Base-by-base conservation (phyloP, 306 rosid species). In the Fagus crenata region DNA sequence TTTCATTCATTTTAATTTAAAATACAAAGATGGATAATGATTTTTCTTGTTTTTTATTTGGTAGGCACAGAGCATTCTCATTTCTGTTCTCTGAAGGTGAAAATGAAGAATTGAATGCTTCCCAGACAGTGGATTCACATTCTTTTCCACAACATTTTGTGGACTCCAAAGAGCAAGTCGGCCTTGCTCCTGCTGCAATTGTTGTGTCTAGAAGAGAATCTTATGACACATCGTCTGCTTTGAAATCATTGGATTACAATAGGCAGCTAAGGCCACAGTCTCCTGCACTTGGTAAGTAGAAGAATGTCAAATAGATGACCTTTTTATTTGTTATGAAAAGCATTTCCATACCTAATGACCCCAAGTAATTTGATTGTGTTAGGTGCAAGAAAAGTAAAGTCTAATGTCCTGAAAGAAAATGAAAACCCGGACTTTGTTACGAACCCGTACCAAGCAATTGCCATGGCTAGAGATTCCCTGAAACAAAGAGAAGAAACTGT, bases 181-280 rank as follows among this genome's bases (percentile, higher is more conserved):
- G 99, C 59, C 91, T 96, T 53, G 96, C 99, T 84, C 94, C 99
- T 0, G 99, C 99, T 12, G 98, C 97, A 37, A 87, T 96, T 0
- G 90, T 96, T 28, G 84, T 81, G 78, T 87, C 90, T 59, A 84
- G 88, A 67, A 87, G 85, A 84, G 97, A 90, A 69, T 82, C 90
- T 42, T 84, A 83, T 56, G 93, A 92, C 77, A 81, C 83, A 72
- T 79, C 88, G 55, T 88, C 87, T 37, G 89, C 84, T 54, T 88
- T 92, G 84, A 85, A 87, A 81, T 90, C 91, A 55, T 77, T 90
- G 77, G 93, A 95, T 82, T 84, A 89, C 78, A 96, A 87, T 73
- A 85, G 76, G 85, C 90, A 86, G 84, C 84, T 77, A 59, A 80
- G 90, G 82, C 86, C 89, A 17, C 80, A 76, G 72, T 87, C 92